Base-by-base conservation (phyloP, 305 asterid species). In the Solanum chacoense region DNA sequence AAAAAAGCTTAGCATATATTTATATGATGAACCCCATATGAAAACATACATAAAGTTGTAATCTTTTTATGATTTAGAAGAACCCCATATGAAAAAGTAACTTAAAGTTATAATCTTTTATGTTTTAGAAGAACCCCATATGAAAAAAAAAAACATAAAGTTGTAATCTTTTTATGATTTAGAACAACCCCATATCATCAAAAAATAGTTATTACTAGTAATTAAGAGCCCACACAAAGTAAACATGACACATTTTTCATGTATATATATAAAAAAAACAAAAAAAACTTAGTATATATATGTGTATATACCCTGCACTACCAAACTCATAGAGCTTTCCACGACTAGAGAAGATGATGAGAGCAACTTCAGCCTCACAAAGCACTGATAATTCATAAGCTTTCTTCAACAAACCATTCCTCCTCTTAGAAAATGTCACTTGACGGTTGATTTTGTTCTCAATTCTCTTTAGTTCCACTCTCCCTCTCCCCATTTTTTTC, bases 311-410 rank as follows among this genome's bases (percentile, higher is more conserved):
- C 98, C 97, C 94, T 89, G 94, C 84, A 79, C 95, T 95, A 69
- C 95, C 96, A 90, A 96, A 96, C 90, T 96, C 98, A 81, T 92
- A 96, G 92, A 96, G 98, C 89, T 96, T 96, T 9, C 98, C 98
- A 3, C 97, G 94, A 89, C 94, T 93, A 79, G 98, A 96, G 95
- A 96, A 96, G 91, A 96, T 95, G 93, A 96, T 95, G 50, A 96
- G 97, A 32, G 96, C 98, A 34, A 96, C 94, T 88, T 95, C 98
- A 78, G 98, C 98, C 91, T 95, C 98, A 92, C 98, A 95, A 16
- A 95, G 97, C 28, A 95, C 97, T 76, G 98, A 96, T 14, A 96
- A 94, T 59, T 96, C 98, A 90, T 94, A 96, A 73, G 98, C 98
- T 93, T 96, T 96, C 94, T 96, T 96, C 40, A 96, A 93, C 38